Conservation (phyloP, 176 grass and related monocot genomes). For the Musa schizocarpa region DNA sequence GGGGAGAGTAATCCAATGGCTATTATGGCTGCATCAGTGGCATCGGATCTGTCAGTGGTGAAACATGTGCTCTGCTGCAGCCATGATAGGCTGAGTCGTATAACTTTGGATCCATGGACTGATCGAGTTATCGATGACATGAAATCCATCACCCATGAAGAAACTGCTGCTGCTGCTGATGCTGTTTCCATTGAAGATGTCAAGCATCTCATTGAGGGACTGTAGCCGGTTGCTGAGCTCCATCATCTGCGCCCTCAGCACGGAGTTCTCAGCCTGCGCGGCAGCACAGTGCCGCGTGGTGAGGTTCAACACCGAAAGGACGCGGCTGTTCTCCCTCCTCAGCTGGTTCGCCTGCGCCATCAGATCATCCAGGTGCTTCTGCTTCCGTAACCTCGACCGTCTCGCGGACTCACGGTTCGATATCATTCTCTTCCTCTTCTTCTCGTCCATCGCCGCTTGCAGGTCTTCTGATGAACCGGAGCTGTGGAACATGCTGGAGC, state of each 20-base stretch:
- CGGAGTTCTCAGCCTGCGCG: conserved; percentile 75
- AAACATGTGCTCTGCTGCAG: neutral
- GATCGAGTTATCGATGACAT: neutral
- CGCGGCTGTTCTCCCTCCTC: conserved; percentile 58
- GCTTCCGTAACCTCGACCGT: conserved; percentile 84
- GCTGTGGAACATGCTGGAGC: conserved; percentile 24
- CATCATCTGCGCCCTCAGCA: conserved; percentile 62
- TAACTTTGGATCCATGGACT: neutral
- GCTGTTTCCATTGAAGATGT: conserved; percentile 40
- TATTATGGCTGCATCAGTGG: too few species aligned
- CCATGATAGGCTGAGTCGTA: conserved; percentile 6
- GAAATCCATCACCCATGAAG: neutral
- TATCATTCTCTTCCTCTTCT: conserved; percentile 73
- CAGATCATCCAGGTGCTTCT: conserved; percentile 83
- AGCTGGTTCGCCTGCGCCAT: conserved; percentile 50
- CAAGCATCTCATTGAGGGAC: conserved; percentile 62
- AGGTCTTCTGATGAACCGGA: conserved; percentile 48
- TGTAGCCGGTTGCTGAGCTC: conserved; percentile 55
- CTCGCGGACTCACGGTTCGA: conserved; percentile 89
- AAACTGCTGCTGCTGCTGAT: neutral
- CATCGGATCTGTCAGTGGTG: neutral
- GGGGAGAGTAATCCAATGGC: too few species aligned
- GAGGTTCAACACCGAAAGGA: conserved; percentile 43
- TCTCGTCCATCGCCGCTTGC: conserved; percentile 48
- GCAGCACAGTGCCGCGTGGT: conserved; percentile 47